Conservation (phyloP, 2,329 filamentous ascomycete species). For the Trichoderma sp. region DNA sequence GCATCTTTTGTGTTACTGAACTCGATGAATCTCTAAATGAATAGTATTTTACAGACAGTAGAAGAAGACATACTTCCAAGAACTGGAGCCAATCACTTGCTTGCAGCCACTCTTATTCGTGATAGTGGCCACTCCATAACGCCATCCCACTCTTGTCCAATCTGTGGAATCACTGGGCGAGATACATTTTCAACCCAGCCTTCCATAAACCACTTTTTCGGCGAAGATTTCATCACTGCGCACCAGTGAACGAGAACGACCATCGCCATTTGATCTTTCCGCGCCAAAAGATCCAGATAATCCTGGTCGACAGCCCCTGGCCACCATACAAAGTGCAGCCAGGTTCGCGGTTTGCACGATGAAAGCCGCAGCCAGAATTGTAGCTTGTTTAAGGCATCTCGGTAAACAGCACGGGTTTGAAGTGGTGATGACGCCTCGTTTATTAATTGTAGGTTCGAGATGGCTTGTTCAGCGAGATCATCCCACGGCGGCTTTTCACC, state of each 20-base stretch:
- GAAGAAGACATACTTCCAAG: background rate
- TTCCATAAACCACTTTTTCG: conserved; percentile 12
- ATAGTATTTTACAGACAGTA: background rate
- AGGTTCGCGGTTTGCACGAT: background rate
- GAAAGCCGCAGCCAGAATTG: conserved; percentile 8
- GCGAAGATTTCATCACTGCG: conserved; percentile 15
- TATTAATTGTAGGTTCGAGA: background rate
- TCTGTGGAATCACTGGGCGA: background rate
- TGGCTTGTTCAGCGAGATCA: conserved; percentile 2
- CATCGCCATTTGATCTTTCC: conserved; percentile 6
- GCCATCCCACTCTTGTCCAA: conserved; percentile 6
- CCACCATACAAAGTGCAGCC: conserved; percentile 17
- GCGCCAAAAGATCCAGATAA: background rate
- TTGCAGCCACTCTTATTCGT: background rate
- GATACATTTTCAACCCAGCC: conserved; percentile 12
- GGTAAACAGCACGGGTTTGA: background rate
- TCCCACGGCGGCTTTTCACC: conserved; percentile 8
- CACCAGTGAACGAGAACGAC: conserved; percentile 13
- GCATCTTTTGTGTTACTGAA: too few species aligned
- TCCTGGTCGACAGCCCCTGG: conserved; percentile 2
- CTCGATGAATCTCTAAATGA: background rate
- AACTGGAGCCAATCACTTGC: background rate
- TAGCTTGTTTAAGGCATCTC: background rate
- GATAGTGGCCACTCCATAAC: background rate
- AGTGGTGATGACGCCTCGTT: background rate